Conservation (phyloP, 257 asterid species). For the Vinca minor region DNA sequence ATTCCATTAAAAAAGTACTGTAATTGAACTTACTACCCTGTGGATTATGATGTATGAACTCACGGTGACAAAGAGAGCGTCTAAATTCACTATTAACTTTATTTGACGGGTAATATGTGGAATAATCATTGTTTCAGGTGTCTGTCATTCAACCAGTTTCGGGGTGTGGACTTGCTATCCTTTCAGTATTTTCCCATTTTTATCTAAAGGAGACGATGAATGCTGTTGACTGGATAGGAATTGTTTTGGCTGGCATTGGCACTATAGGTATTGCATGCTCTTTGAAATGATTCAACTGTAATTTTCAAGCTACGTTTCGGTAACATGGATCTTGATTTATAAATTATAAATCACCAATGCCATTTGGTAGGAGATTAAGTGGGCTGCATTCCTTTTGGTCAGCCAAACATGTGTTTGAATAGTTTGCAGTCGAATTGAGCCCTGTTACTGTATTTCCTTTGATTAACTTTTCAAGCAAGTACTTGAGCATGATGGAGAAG, state of each 20-base stretch:
- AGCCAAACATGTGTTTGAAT: background rate
- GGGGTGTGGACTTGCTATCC: slow-evolving; percentile 98
- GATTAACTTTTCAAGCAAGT: background rate
- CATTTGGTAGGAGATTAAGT: background rate
- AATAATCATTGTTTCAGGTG: slow-evolving; percentile 41
- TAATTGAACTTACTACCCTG: slow-evolving; percentile 7
- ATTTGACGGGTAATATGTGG: too few relatives aligned
- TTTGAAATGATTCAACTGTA: background rate
- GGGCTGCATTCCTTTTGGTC: background rate
- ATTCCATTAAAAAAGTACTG: background rate
- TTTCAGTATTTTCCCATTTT: slow-evolving; percentile 92
- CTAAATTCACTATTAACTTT: too few relatives aligned
- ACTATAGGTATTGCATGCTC: slow-evolving; percentile 80
- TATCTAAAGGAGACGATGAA: slow-evolving; percentile 95
- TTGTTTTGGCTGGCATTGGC: slow-evolving; percentile 85
- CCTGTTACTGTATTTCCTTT: background rate
- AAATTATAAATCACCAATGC: background rate
- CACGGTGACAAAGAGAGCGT: too few relatives aligned
- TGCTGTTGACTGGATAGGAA: slow-evolving; percentile 86
- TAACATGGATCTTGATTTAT: background rate
- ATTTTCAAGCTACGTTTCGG: background rate
- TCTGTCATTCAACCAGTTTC: slow-evolving; percentile 98
- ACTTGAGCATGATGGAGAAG: background rate
- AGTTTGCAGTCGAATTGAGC: background rate
- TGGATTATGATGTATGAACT: too few relatives aligned